phyloP scores from a whole-genome alignment of 441 rosid species.

The Pelargonium fulgidum region DNA sequence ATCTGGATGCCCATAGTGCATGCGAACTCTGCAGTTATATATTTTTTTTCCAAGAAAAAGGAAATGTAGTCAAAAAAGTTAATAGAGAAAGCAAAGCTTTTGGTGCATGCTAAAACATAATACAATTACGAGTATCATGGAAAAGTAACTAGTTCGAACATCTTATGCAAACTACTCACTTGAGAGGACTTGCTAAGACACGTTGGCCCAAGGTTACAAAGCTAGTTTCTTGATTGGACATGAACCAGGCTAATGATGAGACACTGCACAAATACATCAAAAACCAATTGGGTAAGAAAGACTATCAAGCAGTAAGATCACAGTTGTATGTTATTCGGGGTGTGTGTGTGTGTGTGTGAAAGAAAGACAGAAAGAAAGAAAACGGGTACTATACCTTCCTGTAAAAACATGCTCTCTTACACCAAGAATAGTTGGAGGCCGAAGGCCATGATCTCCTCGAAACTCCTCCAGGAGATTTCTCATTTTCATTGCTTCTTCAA shows the following conservation, averaged over 20 bases:
- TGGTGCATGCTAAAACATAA: background rate
- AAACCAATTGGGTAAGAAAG: slow-evolving; percentile 3
- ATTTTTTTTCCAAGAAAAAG: slow-evolving; percentile 2
- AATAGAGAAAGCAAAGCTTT: background rate
- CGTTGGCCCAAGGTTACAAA: slow-evolving; percentile 98
- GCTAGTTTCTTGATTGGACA: slow-evolving; percentile 96
- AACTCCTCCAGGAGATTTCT: slow-evolving; percentile 96
- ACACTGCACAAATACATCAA: slow-evolving; percentile 49
- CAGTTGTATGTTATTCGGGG: background rate
- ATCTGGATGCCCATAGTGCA: slow-evolving; percentile 99
- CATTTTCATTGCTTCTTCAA: slow-evolving; percentile 98
- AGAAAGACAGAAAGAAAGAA: slow-evolving; percentile 10
- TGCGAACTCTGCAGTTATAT: slow-evolving; percentile 65
- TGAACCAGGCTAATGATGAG: slow-evolving; percentile 89
- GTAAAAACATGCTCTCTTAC: slow-evolving; percentile 97
- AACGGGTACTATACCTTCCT: slow-evolving; percentile 59
- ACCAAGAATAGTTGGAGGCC: slow-evolving; percentile 91
- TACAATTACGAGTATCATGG: slow-evolving; percentile 1
- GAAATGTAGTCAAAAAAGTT: background rate
- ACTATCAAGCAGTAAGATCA: slow-evolving; percentile 18
- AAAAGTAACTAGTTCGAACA: background rate
- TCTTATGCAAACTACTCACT: slow-evolving; percentile 43
- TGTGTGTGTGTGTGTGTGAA: too few relatives aligned
- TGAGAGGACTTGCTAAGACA: slow-evolving; percentile 86
- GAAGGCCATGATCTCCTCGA: slow-evolving; percentile 73